Percentiles rank a stretch among this genome's conserved stretches.
These are phyloP conservation scores for Euphorbia pulcherrima DNA, from an alignment of 345 rosid species.

Conservation along the genomic window DNA sequence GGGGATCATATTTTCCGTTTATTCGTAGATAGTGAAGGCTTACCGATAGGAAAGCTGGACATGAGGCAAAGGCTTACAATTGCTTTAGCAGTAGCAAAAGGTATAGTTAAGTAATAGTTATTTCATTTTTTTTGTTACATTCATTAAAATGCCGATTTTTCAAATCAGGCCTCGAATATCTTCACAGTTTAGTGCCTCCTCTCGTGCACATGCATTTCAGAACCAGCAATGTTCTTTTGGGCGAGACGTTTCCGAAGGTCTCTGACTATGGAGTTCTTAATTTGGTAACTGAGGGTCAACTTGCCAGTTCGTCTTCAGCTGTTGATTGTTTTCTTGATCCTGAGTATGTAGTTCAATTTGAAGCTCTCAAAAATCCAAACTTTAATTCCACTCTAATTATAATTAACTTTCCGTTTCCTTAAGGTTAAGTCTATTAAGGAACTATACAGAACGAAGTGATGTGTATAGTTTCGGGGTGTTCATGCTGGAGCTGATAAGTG, in stretches of 20 bases:
- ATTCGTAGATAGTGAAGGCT: conserved; percentile 35
- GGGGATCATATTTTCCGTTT: not conserved
- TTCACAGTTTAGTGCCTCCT: conserved; percentile 46
- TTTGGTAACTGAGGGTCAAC: conserved; percentile 19
- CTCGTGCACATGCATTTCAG: conserved; percentile 47
- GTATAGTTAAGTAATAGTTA: conserved; percentile 21
- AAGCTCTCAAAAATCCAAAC: not conserved
- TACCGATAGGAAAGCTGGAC: conserved; percentile 38
- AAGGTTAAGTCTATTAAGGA: conserved; percentile 29
- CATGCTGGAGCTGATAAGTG: conserved; percentile 38
- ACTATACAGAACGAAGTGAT: conserved; percentile 29
- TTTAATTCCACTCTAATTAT: not conserved
- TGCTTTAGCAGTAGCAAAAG: conserved; percentile 43
- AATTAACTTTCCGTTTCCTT: not conserved
- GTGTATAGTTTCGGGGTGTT: conserved; percentile 48
- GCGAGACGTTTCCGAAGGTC: conserved; percentile 38
- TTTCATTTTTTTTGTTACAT: not conserved
- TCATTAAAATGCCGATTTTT: too few species aligned
- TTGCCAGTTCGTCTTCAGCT: conserved; percentile 39
- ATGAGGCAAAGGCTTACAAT: conserved; percentile 38
- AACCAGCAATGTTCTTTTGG: conserved; percentile 43
- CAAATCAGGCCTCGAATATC: conserved; percentile 43
- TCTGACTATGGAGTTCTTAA: conserved; percentile 41
- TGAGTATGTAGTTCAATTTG: conserved; percentile 32
- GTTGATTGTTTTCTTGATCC: conserved; percentile 43